Evolutionary conservation across 768 basidiomycete genomes (phyloP).

Genomic region (Russula sp.): DNA sequence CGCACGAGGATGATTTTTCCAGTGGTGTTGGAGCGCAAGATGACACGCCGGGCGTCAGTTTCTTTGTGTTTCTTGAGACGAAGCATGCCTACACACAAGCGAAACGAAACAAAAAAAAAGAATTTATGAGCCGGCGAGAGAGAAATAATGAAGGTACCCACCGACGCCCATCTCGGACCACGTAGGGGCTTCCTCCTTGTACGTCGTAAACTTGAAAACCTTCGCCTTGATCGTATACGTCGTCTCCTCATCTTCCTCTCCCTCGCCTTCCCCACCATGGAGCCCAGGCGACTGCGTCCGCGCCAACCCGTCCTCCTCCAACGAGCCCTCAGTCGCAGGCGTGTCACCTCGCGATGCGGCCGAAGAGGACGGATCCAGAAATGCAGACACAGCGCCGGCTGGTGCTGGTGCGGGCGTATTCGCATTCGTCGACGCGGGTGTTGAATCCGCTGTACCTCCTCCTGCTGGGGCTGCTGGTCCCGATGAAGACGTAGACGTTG

Average conservation of each 20-base stretch:
- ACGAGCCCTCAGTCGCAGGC: constrained; percentile 33
- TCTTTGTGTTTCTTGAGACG: constrained; percentile 74
- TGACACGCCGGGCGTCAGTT: constrained; percentile 53
- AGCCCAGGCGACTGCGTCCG: constrained; percentile 30
- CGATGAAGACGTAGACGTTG: neutral
- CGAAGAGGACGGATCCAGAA: constrained; percentile 2
- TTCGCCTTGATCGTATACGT: constrained; percentile 56
- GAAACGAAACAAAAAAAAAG: neutral
- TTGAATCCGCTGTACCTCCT: neutral
- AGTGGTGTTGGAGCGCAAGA: constrained; percentile 69
- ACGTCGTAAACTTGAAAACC: constrained; percentile 57
- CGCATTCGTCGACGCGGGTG: neutral
- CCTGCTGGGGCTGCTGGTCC: neutral
- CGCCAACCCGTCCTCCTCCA: constrained; percentile 30
- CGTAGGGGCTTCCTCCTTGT: constrained; percentile 43
- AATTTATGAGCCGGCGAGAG: neutral
- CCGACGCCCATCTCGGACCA: constrained; percentile 73
- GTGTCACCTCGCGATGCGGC: constrained; percentile 28
- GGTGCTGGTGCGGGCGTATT: constrained; percentile 2
- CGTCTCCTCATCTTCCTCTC: constrained; percentile 79
- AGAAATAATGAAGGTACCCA: constrained; percentile 36
- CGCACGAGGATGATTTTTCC: constrained; percentile 74
- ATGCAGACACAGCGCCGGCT: neutral
- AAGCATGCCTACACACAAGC: constrained; percentile 49
- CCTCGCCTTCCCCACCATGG: constrained; percentile 71